These are phyloP conservation scores for Solanum etuberosum DNA, from an alignment of 257 asterid genomes.

Conservation along the genomic window DNA sequence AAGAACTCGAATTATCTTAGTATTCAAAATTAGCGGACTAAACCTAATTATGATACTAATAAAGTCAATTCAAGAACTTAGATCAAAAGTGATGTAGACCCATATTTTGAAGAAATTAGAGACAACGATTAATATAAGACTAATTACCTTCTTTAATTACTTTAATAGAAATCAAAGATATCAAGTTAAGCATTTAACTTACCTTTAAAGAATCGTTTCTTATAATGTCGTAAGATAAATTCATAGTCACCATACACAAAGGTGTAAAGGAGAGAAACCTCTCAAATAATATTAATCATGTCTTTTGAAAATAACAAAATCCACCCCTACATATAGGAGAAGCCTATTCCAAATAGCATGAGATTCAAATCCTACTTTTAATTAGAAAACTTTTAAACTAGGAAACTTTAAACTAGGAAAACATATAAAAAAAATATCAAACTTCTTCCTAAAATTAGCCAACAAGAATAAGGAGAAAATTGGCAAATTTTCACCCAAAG, in stretches of 20 bases:
- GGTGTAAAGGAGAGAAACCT: too few species aligned
- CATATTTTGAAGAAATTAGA: background rate
- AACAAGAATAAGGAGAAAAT: too few species aligned
- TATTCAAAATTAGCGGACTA: background rate
- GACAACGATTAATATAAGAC: background rate
- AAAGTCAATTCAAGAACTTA: background rate
- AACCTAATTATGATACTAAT: background rate
- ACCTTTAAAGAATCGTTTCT: background rate
- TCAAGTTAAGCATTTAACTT: background rate
- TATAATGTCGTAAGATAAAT: background rate
- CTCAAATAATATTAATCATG: too few species aligned
- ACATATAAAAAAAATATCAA: too few species aligned
- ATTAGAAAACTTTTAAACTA: too few species aligned
- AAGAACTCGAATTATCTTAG: too few species aligned
- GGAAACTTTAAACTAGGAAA: too few species aligned
- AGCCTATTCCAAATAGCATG: background rate
- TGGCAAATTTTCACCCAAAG: too few species aligned
- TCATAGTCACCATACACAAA: too few species aligned
- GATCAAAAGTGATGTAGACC: background rate
- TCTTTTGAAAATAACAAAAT: background rate
- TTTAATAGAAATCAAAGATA: too few species aligned
- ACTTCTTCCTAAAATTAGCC: too few species aligned
- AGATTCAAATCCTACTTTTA: too few species aligned
- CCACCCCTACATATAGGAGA: background rate
- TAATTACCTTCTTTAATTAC: background rate